Evolutionary conservation across 75 land plant genomes (phyloP), one percentile per base, ranked within the genome.

Genomic region (Picea glauca): DNA sequence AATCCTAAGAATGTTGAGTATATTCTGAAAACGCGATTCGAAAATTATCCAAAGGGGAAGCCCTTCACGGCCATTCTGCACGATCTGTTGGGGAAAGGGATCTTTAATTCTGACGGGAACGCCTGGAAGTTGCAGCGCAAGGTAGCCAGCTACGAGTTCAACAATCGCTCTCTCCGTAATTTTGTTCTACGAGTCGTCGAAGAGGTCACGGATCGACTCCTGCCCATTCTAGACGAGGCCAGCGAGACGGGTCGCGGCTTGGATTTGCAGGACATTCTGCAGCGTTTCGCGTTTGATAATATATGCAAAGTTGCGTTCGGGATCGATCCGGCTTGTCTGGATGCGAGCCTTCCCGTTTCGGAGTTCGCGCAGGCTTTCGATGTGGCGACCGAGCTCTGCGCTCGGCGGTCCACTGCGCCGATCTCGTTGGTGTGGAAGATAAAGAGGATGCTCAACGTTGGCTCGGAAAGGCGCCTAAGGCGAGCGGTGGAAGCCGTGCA

Each of bases 281-380:
- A 80, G 56, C 68, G 90, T 43, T 91, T 91, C 65, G 86, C 90
- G 17, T 91, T 93, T 40, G 93, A 91, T 68, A 89, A 89, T 40
- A 81, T 93, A 30, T 91, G 90, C 80, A 76, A 78, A 14, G 58
- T 91, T 17, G 86, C 89, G 3, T 87, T 93, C 64, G 91, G 91
- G 12, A 84, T 74, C 35, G 95, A 91, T 61, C 89, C 90, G 4
- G 81, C 58, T 3, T 85, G 84, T 40, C 77, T 93, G 0, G 46
- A 62, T 18, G 61, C 76, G 65, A 62, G 78, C 2, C 75, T 85
- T 15, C 63, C 86, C 6, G 26, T 40, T 7, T 70, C 21, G 1
- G 56, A 70, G 23, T 90, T 95, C 58, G 95, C 96, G 11, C 66
- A 62, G 33, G 95, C 98, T 2, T 91, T 93, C 58, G 98, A 95